Conservation (phyloP, 2,329 filamentous ascomycete species). For the Aspergillus jensenii region DNA sequence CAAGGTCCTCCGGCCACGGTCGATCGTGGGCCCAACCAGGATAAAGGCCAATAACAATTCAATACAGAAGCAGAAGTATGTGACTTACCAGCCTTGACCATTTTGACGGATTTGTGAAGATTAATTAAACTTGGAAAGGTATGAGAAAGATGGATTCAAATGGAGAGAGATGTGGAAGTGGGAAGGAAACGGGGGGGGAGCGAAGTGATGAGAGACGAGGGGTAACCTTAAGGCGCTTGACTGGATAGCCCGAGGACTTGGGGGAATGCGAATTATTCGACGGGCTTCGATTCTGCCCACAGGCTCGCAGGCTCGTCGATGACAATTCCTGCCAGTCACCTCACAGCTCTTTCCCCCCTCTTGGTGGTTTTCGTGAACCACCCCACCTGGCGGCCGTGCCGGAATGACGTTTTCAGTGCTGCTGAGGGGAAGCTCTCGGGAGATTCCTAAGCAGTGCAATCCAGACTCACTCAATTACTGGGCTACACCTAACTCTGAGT, state of each 20-base stretch:
- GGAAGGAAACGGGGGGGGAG: constrained; percentile 20
- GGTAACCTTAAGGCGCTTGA: constrained; percentile 8
- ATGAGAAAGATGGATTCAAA: constrained; percentile 11
- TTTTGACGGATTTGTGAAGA: constrained; percentile 63
- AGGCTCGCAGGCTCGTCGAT: background rate
- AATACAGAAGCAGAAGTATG: constrained; percentile 17
- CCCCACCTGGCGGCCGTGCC: constrained; percentile 21
- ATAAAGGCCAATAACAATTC: constrained; percentile 17
- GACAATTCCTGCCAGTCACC: background rate
- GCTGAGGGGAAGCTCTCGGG: constrained; percentile 7
- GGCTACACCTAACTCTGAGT: background rate
- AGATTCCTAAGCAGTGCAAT: constrained; percentile 21
- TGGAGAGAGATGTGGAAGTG: constrained; percentile 11
- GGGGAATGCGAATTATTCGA: constrained; percentile 1
- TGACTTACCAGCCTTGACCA: constrained; percentile 94
- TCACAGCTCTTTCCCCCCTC: background rate
- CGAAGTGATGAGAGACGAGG: constrained; percentile 13
- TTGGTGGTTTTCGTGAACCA: constrained; percentile 10
- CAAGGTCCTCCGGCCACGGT: constrained; percentile 33
- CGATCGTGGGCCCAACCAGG: constrained; percentile 27
- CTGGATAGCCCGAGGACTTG: background rate
- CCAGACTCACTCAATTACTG: constrained; percentile 3
- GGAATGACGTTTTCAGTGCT: constrained; percentile 25
- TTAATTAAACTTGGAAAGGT: constrained; percentile 10
- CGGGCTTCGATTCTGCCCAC: constrained; percentile 2